Conservation (phyloP, 805 yeast species). For the Starmerella vaccinii region DNA sequence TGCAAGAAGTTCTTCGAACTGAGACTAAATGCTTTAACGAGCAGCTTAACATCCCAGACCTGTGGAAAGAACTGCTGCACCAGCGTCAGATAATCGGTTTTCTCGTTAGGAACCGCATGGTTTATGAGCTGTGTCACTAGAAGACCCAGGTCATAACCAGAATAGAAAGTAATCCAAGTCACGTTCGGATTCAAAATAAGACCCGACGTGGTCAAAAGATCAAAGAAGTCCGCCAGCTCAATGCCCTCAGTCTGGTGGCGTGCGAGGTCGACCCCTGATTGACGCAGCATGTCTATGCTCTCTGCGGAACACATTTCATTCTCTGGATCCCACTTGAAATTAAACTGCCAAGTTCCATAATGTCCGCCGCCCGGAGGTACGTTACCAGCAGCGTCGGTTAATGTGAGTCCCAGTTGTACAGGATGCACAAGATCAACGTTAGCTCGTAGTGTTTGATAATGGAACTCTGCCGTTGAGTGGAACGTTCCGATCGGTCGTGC, state of each 20-base stretch:
- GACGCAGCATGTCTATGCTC: conserved; percentile 65
- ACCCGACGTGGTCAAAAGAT: conserved; percentile 75
- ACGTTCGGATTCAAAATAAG: conserved; percentile 59
- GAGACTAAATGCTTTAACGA: conserved; percentile 32
- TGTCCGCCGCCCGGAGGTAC: conserved; percentile 47
- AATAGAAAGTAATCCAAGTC: conserved; percentile 86
- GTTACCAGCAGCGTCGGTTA: conserved; percentile 58
- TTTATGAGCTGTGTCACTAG: conserved; percentile 66
- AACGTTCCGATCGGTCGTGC: conserved; percentile 94
- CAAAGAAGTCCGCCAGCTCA: conserved; percentile 69
- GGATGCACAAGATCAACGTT: conserved; percentile 80
- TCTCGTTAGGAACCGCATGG: conserved; percentile 66
- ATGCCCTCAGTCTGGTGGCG: conserved; percentile 70
- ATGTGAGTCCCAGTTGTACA: conserved; percentile 74
- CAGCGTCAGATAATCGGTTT: conserved; percentile 66
- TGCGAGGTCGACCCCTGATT: conserved; percentile 73
- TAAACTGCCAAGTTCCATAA: conserved; percentile 91
- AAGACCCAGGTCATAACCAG: conserved; percentile 92
- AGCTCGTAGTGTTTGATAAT: conserved; percentile 86
- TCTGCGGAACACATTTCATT: conserved; percentile 79
- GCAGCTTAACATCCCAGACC: conserved; percentile 65
- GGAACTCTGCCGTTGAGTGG: conserved; percentile 81
- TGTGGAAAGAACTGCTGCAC: conserved; percentile 66
- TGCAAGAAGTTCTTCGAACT: conserved; percentile 31
- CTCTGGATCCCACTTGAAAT: conserved; percentile 68